Evolutionary conservation across 371 early-diverging fungal species (phyloP).

Genomic region (Syncephalis plumigaleata): DNA sequence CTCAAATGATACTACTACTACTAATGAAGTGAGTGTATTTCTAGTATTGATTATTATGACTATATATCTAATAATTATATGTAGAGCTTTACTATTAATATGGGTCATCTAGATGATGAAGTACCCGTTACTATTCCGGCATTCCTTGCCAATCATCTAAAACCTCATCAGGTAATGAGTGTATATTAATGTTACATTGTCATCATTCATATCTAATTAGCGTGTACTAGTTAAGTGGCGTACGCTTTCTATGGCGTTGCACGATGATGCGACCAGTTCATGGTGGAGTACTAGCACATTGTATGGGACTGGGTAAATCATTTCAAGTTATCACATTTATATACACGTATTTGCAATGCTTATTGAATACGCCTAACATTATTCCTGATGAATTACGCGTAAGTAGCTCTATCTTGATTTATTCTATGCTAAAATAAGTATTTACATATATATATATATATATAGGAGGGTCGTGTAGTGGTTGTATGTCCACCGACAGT

Average conservation of each 20-base stretch:
- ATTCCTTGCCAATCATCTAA: slow-evolving; percentile 26
- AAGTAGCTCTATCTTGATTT: slow-evolving; percentile 1
- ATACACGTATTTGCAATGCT: slow-evolving; percentile 28
- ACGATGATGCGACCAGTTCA: slow-evolving; percentile 32
- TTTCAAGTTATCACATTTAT: slow-evolving; percentile 61
- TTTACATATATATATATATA: slow-evolving; percentile 7
- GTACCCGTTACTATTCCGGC: slow-evolving; percentile 21
- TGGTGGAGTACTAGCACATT: slow-evolving; percentile 78
- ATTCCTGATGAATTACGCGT: not conserved
- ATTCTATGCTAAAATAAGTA: not conserved
- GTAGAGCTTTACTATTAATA: too few relatives aligned
- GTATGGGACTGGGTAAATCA: slow-evolving; percentile 86
- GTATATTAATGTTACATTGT: not conserved
- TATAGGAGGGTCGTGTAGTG: slow-evolving; percentile 34
- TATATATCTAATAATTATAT: too few relatives aligned
- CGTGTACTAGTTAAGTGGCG: slow-evolving; percentile 41
- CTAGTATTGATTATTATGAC: too few relatives aligned
- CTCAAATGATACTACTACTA: too few relatives aligned
- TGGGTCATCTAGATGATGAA: too few relatives aligned
- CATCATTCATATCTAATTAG: too few relatives aligned
- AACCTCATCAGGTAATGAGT: slow-evolving; percentile 42
- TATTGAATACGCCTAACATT: not conserved
- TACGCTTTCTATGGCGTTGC: slow-evolving; percentile 64
- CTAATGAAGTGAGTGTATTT: too few relatives aligned
- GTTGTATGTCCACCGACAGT: slow-evolving; percentile 66